Base-by-base conservation (phyloP, 768 basidiomycete species). In the Termitomyces titanicus region DNA sequence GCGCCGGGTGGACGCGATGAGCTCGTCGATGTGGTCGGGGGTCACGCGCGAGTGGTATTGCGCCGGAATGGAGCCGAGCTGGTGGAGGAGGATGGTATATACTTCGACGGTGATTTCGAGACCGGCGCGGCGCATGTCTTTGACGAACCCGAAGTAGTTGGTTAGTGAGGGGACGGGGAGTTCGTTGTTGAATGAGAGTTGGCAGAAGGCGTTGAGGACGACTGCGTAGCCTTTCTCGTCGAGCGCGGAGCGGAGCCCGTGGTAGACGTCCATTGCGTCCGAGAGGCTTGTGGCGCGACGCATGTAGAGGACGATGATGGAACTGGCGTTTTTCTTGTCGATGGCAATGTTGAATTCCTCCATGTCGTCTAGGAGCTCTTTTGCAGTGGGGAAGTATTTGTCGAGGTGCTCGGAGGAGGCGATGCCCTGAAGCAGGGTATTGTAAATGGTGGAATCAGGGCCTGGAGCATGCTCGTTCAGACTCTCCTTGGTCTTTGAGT, bases 111-210 rank as follows among this genome's bases (percentile, higher is more conserved):
- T 80, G 51, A 88, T 74, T 10, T 73, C 71, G 50, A 84, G 70
- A 20, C 88, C 87, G 2, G 81, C 79, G 12, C 71, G 68, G 25
- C 82, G 85, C 91, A 95, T 94, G 70, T 94, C 91, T 35, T 77
- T 79, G 54, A 93, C 78, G 48, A 95, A 88, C 51, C 80, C 79
- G 67, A 93, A 85, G 68, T 89, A 92, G 51, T 83, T 75, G 68
- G 73, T 58, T 67, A 81, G 59, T 66, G 80, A 65, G 59, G 75
- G 78, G 5, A 77, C 62, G 46, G 71, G 64, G 24, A 74, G 62
- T 17, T 70, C 65, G 20, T 77, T 66, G 44, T 72, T 70, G 54
- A 83, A 84, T 9, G 80, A 76, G 51, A 89, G 73, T 24, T 76
- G 75, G 64, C 82, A 79, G 61, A 90, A 86, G 3, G 80, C 78